Conservation (phyloP, 371 early-diverging fungal genomes). For the Umbelopsis sp. region DNA sequence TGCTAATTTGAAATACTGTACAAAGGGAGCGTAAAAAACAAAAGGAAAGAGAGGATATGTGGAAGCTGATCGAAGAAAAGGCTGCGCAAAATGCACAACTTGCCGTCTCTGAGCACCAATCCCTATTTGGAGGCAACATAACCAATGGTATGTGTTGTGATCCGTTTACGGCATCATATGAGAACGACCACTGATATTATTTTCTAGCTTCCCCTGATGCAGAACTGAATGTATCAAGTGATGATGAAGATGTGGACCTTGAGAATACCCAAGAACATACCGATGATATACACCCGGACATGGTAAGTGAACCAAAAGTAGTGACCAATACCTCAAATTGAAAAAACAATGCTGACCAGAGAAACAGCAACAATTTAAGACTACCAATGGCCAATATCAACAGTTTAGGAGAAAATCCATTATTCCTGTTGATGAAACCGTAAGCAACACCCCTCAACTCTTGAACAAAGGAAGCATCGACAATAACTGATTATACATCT, state of each 20-base stretch:
- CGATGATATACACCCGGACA: constrained; percentile 50
- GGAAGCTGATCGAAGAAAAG: constrained; percentile 54
- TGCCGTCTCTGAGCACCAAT: neutral
- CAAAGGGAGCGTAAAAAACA: constrained; percentile 81
- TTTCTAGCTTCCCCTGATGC: constrained; percentile 2
- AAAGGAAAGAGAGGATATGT: constrained; percentile 85
- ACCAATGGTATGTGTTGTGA: neutral
- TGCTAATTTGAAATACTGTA: neutral
- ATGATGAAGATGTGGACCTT: constrained; percentile 40
- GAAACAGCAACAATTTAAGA: constrained; percentile 68
- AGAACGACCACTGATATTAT: neutral
- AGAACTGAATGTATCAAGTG: constrained; percentile 20
- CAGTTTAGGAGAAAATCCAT: constrained; percentile 91
- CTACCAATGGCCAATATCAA: constrained; percentile 62
- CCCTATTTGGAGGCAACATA: constrained; percentile 7
- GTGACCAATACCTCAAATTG: too few relatives aligned
- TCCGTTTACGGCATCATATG: neutral
- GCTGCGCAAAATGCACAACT: neutral
- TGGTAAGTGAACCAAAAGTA: constrained; percentile 32
- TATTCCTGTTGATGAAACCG: constrained; percentile 86
- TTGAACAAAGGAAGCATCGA: neutral
- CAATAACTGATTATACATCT: neutral
- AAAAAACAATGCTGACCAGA: neutral
- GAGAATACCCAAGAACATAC: constrained; percentile 32
- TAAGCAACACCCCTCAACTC: constrained; percentile 19